Percentiles rank a stretch among this genome's conserved stretches.
phyloP scores from a whole-genome alignment of 2,329 filamentous ascomycete genomes.

The Colletotrichum gigasporum region DNA sequence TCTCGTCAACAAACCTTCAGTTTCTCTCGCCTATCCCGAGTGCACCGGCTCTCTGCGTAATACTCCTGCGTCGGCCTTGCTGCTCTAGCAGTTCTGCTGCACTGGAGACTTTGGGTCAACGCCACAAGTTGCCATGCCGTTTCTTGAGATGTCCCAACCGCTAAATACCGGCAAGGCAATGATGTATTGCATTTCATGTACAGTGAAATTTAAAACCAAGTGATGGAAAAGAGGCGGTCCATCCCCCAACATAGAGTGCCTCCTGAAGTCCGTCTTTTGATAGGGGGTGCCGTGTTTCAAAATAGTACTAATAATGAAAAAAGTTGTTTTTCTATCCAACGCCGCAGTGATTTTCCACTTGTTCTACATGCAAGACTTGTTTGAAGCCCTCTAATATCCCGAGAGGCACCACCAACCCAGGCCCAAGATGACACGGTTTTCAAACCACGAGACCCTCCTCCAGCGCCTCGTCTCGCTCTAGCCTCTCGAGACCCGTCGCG shows the following conservation, averaged over 20 bases:
- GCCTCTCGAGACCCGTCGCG: constrained; percentile 63
- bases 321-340: constrained; percentile 24
- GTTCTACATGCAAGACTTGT: constrained; percentile 2
- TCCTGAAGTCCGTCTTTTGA: background rate
- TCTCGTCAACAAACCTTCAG: background rate
- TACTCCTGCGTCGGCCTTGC: too few relatives aligned
- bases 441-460: constrained; percentile 55
- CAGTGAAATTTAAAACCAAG: background rate
- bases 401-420: too few relatives aligned
- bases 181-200: constrained; percentile 4
- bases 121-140: too few relatives aligned
- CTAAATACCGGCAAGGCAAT: background rate
- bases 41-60: background rate
- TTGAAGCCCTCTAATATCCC: background rate
- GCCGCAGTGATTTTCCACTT: background rate
- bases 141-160: too few relatives aligned
- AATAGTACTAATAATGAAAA: background rate
- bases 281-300: constrained; percentile 8
- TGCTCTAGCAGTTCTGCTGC: too few relatives aligned
- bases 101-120: too few relatives aligned
- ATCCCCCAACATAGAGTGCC: background rate
- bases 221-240: background rate
- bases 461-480: constrained; percentile 64
- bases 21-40: background rate
- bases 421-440: too few relatives aligned